These are phyloP conservation scores for Rutstroemia sydowiana DNA, from an alignment of 2,329 filamentous ascomycete genomes.

Conservation along the genomic window DNA sequence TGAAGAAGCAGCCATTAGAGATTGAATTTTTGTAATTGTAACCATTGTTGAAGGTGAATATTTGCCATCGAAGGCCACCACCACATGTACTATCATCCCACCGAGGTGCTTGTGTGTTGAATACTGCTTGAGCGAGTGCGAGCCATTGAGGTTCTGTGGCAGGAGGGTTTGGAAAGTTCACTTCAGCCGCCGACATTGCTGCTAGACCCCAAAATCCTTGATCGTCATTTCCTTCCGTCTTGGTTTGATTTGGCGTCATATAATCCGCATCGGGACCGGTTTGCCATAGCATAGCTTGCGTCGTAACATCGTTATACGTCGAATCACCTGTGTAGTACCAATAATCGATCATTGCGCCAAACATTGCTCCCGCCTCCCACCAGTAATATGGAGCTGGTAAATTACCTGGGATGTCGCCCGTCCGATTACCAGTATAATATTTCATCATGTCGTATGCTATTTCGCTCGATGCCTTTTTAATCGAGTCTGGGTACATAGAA, in stretches of 20 bases:
- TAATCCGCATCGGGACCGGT: conserved; percentile 66
- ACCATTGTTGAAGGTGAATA: conserved; percentile 74
- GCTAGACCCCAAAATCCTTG: conserved; percentile 69
- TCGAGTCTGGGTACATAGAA: conserved; percentile 20
- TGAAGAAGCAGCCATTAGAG: conserved; percentile 56
- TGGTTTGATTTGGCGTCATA: conserved; percentile 67
- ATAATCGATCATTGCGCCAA: conserved; percentile 68
- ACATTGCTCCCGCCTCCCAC: no score
- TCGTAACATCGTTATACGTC: conserved; percentile 61
- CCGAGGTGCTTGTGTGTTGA: conserved; percentile 67
- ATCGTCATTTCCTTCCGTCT: conserved; percentile 66
- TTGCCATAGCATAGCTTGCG: conserved; percentile 65
- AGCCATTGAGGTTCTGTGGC: conserved; percentile 56
- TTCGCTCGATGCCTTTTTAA: conserved; percentile 26
- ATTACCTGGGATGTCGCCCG: conserved; percentile 43
- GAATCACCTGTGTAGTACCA: conserved; percentile 76
- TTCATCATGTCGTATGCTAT: conserved; percentile 42
- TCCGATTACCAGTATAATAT: conserved; percentile 45
- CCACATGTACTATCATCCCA: conserved; percentile 64
- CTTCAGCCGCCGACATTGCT: conserved; percentile 63
- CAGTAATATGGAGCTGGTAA: conserved; percentile 47
- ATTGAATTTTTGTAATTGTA: conserved; percentile 71
- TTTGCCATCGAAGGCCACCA: conserved; percentile 80
- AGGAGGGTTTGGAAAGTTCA: conserved; percentile 53
- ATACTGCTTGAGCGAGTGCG: conserved; percentile 68